Conservation (phyloP, 1,139 yeast genomes). For the Magnusiomyces sp. region DNA sequence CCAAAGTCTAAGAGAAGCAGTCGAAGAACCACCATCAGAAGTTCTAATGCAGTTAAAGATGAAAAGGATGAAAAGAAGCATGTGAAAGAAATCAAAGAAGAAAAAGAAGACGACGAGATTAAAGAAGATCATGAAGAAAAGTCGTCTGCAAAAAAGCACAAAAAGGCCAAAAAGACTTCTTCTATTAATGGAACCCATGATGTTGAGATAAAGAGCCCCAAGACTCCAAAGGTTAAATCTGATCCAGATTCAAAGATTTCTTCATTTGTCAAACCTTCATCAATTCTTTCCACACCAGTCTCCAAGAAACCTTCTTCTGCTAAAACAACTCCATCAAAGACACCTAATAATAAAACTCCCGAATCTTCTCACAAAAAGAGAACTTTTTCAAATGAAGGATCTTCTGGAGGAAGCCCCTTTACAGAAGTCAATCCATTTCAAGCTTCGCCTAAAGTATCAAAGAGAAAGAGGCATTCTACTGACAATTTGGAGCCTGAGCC, state of each 20-base stretch:
- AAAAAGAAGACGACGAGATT: background rate
- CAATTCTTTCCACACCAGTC: too few relatives aligned
- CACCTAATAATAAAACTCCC: background rate
- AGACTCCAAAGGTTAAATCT: constrained; percentile 12
- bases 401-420: too few relatives aligned
- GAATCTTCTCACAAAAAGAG: background rate
- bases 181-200: constrained; percentile 13
- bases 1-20: background rate
- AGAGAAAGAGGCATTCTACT: background rate
- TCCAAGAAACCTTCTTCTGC: too few relatives aligned
- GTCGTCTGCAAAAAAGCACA: background rate
- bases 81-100: background rate
- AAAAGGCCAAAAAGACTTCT: constrained; percentile 5
- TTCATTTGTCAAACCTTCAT: too few relatives aligned
- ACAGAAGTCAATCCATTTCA: too few relatives aligned
- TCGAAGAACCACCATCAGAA: background rate
- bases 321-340: background rate
- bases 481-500: background rate
- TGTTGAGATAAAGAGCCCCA: constrained; percentile 10
- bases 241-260: constrained; percentile 3
- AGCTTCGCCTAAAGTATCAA: too few relatives aligned
- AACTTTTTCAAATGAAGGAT: constrained; percentile 3
- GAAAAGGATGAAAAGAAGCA: background rate
- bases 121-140: background rate
- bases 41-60: background rate